Evolutionary conservation across 768 basidiomycete genomes (phyloP).

Genomic region (Tricholoma sp.): DNA sequence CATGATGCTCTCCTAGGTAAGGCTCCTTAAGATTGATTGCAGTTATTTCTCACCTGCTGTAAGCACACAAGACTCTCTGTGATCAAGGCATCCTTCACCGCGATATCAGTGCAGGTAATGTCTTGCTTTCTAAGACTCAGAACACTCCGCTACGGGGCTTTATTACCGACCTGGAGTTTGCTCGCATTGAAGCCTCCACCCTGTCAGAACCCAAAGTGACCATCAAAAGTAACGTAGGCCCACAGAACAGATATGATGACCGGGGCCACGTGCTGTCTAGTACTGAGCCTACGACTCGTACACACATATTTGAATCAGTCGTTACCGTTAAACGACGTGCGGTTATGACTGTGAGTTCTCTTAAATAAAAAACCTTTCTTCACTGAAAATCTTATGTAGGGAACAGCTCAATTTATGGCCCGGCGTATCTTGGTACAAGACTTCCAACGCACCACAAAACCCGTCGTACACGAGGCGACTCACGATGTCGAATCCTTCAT

Average conservation of each 20-base stretch:
- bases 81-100: slow-evolving; percentile 3
- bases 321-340: background rate
- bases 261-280: too few relatives aligned
- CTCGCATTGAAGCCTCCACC: background rate
- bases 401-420: background rate
- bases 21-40: background rate
- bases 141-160: background rate
- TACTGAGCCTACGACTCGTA: background rate
- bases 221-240: too few relatives aligned
- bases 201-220: too few relatives aligned
- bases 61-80: background rate
- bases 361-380: too few relatives aligned
- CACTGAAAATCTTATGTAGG: background rate
- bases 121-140: slow-evolving; percentile 13
- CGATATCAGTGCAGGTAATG: slow-evolving; percentile 5
- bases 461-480: background rate
- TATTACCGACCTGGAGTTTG: slow-evolving; percentile 2
- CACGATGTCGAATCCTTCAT: slow-evolving; percentile 6
- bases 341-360: background rate
- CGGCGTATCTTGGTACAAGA: background rate
- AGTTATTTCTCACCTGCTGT: background rate
- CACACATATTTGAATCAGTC: background rate
- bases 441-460: background rate
- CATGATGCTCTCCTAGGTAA: slow-evolving; percentile 13
- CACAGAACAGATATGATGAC: too few relatives aligned